phyloP scores from a whole-genome alignment of 1,139 yeast genomes.

The Saccharomycopsis hybrid region DNA sequence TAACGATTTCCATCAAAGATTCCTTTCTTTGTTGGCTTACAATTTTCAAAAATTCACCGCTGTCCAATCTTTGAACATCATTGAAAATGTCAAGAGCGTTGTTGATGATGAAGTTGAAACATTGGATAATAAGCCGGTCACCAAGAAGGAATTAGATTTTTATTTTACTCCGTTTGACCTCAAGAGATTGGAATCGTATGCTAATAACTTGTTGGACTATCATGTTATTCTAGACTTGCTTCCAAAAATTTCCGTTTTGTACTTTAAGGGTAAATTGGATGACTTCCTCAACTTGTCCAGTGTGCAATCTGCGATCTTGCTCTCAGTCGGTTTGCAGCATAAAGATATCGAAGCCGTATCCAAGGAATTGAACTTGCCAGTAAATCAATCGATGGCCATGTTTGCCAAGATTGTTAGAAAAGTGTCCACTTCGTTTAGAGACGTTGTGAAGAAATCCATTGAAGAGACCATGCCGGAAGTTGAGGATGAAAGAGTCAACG shows the following conservation, averaged over 20 bases:
- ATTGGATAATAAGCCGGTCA: constrained; percentile 27
- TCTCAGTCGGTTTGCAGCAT: constrained; percentile 93
- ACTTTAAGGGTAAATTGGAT: constrained; percentile 58
- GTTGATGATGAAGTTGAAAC: constrained; percentile 22
- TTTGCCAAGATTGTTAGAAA: constrained; percentile 89
- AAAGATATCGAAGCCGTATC: constrained; percentile 77
- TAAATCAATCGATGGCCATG: constrained; percentile 93
- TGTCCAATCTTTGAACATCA: constrained; percentile 72
- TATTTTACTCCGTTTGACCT: constrained; percentile 84
- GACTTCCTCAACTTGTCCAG: constrained; percentile 62
- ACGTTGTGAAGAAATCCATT: constrained; percentile 60
- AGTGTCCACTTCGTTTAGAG: constrained; percentile 66
- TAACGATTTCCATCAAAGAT: constrained; percentile 84
- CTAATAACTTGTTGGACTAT: constrained; percentile 86
- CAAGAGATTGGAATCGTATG: constrained; percentile 88
- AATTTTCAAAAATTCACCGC: constrained; percentile 78
- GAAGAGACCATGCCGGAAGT: constrained; percentile 65
- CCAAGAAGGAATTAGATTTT: constrained; percentile 55
- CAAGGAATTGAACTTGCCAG: constrained; percentile 74
- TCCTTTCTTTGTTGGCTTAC: constrained; percentile 70
- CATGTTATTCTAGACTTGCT: constrained; percentile 92
- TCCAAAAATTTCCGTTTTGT: constrained; percentile 67
- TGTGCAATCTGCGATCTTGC: constrained; percentile 84
- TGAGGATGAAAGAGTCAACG: constrained; percentile 35
- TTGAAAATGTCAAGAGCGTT: constrained; percentile 59